phyloP scores from a whole-genome alignment of 148 eudicot species.

The Arctostaphylos glauca region DNA sequence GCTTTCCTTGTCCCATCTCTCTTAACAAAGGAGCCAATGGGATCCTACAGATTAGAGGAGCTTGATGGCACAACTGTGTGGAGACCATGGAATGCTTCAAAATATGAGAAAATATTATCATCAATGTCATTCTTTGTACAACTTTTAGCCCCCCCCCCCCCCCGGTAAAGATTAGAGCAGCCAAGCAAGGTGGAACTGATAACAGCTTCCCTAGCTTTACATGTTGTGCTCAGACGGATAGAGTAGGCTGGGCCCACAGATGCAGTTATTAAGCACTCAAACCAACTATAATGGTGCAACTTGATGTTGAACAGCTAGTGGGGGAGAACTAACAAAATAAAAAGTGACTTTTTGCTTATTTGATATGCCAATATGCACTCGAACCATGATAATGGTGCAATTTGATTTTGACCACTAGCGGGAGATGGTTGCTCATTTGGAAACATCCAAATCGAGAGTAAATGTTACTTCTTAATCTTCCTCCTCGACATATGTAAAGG shows the following conservation, averaged over 20 bases:
- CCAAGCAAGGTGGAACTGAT: background rate
- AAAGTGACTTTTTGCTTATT: background rate
- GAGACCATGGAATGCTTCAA: no score
- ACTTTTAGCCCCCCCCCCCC: no score
- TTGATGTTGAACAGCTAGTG: background rate
- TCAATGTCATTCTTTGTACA: no score
- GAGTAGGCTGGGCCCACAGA: background rate
- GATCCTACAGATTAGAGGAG: no score
- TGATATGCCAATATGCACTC: background rate
- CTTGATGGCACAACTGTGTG: no score
- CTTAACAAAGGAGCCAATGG: background rate
- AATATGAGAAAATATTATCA: no score
- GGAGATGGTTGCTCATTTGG: background rate
- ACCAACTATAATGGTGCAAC: background rate
- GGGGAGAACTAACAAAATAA: background rate
- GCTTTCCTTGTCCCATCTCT: background rate
- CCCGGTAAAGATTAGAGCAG: background rate
- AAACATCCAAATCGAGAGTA: background rate
- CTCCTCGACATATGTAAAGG: background rate
- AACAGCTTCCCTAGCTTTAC: background rate
- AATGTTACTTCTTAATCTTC: background rate
- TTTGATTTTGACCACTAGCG: background rate
- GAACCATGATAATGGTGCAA: background rate
- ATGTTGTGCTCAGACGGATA: background rate
- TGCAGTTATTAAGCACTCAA: background rate